Evolutionary conservation across 2,329 filamentous ascomycete genomes (phyloP), one percentile per base, ranked within the genome.

Genomic region (Herpotrichia juniperi): DNA sequence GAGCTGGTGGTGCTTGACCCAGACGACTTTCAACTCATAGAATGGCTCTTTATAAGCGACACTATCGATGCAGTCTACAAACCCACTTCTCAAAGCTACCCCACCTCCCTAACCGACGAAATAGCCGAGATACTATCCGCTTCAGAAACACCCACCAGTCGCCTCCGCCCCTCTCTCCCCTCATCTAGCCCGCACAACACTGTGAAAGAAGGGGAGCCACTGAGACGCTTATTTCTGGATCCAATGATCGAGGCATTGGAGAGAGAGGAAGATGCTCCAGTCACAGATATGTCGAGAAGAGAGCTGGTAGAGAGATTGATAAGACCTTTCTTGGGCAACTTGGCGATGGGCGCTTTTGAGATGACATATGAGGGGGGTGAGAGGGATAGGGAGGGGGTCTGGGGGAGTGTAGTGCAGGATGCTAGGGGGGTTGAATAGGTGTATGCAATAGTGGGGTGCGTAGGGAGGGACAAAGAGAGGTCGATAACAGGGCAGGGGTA

Each of bases 1-100:
- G 80, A 92, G 17, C 80, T 99, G n/a, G 83, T 97, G 12, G 87
- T 91, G 37, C 81, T 93, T 7, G 88, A 90, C 4, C 93, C 93
- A 0, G 94, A 99, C 62, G 94, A 99, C 71, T 99, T 97, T 75
- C 94, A 97, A 73, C 83, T 97, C n/a, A 89, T 96, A 66, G 91
- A 97, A 78, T 99, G 94, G 94, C 84, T 97, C 3, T 99, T 96
- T 73, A 87, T 99, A 49, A 96, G 92, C 1, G 94, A 99, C 74
- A 97, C 93, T 12, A 93, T 97, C 58, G 94, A 99, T 65, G 93
- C 94, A 1, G 90, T 99, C 28, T 96, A 99, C 74, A 87, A 90
- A 11, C 87, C 91, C 0, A 76, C 85, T 12, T 12, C 49, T 39
- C 78, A 80, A 46, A 88, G 87, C 76, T 82, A 86, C 54, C 83